Base-by-base conservation (phyloP, 495 filamentous ascomycete species). In the Chaetomidium leptoderma region DNA sequence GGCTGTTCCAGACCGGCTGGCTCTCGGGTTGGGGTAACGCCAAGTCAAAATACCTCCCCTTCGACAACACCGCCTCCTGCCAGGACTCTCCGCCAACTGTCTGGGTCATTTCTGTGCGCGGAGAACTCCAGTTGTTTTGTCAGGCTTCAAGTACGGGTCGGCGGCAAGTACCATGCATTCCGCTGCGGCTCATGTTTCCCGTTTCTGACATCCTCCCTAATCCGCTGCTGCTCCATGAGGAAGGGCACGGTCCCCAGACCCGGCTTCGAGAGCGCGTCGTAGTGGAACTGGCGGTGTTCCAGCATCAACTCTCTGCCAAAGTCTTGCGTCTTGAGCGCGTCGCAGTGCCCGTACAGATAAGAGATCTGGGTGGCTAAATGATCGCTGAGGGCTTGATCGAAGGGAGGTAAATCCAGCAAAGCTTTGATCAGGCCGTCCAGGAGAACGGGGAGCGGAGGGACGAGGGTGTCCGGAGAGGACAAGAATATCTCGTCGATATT, bases 221-320 rank as follows among this genome's bases (percentile, higher is more conserved):
- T 44, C 17, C 35, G 26, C 3, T 39, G 51, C 37, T 54, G 51
- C 39, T 54, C 37, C 9, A 6, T 9, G 3, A 33, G 3, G 11
- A 54, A 54, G 3, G 39, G 51, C 3, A 35, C 3, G 3, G 51
- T 54, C 17, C 51, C 39, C 9, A 54, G n/a, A 10, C 51, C 37
- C 19, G n/a, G 26, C n/a, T 54, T 54, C 9, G 51, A 54, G 4
- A 54, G 51, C 27, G 51, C 51, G 27, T 54, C 51, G 16, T 54
- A 32, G 27, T 54, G 51, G 13, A 54, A 54, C 19, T 54, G 51
- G 16, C 51, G 51, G 24, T 54, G 37, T 11, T 54, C 51, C 17
- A 54, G 6, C 51, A 10, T 14, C 26, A 54, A 16, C 2, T 33
- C 4, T 0, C 21, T 4, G 9, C 27, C 51, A 17, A 43, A 54